These are phyloP conservation scores for Scedosporium minutisporum DNA, from an alignment of 2,329 filamentous ascomycete species.

Conservation along the genomic window DNA sequence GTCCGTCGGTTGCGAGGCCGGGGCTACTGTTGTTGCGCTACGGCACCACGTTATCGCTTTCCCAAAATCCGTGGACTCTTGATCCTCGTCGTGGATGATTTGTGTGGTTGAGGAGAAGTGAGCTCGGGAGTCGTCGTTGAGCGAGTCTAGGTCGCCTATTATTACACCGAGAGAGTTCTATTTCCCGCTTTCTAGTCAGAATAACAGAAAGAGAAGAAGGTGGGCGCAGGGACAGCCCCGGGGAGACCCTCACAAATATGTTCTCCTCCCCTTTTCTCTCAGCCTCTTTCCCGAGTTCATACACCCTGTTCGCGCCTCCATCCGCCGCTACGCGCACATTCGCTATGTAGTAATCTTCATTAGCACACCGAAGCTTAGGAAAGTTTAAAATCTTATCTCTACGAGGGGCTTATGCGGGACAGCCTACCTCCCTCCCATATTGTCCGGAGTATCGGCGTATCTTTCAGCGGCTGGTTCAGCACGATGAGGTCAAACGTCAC, in stretches of 20 bases:
- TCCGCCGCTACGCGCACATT: constrained; percentile 71
- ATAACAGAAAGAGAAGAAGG: not conserved
- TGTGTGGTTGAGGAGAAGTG: constrained; percentile 57
- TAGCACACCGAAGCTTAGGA: not conserved
- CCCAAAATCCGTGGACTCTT: constrained; percentile 83
- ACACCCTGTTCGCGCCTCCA: constrained; percentile 76
- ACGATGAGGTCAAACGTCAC: constrained; percentile 34
- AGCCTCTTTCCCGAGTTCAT: constrained; percentile 21
- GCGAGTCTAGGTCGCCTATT: constrained; percentile 85
- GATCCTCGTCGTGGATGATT: constrained; percentile 64
- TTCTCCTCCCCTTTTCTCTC: not conserved
- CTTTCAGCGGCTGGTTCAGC: constrained; percentile 41
- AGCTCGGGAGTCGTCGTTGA: constrained; percentile 49
- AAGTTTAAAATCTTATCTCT: too few relatives aligned
- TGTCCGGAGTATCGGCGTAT: constrained; percentile 35
- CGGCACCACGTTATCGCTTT: constrained; percentile 64
- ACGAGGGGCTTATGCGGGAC: not conserved
- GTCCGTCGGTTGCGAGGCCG: constrained; percentile 29
- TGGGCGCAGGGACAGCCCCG: too few relatives aligned
- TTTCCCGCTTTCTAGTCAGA: not conserved
- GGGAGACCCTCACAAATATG: constrained; percentile 24
- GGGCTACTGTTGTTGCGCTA: constrained; percentile 16
- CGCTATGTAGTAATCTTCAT: constrained; percentile 32
- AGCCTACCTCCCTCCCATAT: constrained; percentile 40
- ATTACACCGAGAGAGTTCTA: constrained; percentile 59